These are phyloP conservation scores for Rhodamnia argentea DNA, from an alignment of 345 rosid species.

Conservation along the genomic window DNA sequence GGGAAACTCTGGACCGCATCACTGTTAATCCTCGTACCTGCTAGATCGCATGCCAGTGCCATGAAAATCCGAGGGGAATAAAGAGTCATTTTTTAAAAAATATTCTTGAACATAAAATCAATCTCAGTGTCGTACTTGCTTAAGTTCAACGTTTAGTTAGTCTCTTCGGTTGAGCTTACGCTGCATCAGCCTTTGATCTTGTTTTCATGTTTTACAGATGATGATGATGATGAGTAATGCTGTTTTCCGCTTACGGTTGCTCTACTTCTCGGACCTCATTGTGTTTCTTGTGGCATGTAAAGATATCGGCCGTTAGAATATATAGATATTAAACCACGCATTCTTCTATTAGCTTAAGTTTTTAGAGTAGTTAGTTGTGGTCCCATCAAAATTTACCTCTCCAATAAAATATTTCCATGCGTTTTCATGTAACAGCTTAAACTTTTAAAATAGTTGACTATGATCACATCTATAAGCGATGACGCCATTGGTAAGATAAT, in stretches of 20 bases:
- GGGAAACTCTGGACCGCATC: background rate
- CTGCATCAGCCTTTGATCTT: background rate
- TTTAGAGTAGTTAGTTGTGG: no score
- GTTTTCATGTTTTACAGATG: background rate
- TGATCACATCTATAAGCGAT: slow-evolving; percentile 10
- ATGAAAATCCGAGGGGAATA: background rate
- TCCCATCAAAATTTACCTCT: no score
- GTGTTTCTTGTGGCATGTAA: slow-evolving; percentile 2
- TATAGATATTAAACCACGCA: no score
- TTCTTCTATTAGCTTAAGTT: no score
- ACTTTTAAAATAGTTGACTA: no score
- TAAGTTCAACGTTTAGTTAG: background rate
- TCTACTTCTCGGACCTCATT: background rate
- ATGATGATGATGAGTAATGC: background rate
- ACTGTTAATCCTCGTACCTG: background rate
- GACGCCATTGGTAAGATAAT: slow-evolving; percentile 19
- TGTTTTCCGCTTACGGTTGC: background rate
- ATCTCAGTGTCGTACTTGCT: background rate
- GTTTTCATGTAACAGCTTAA: no score
- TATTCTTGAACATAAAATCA: background rate
- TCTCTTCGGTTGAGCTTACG: background rate
- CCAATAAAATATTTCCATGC: no score
- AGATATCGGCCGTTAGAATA: no score
- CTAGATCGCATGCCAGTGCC: background rate
- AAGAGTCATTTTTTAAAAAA: background rate